phyloP scores from a whole-genome alignment of 371 early-diverging fungal genomes.

The Basidiobolus meristosporus region DNA sequence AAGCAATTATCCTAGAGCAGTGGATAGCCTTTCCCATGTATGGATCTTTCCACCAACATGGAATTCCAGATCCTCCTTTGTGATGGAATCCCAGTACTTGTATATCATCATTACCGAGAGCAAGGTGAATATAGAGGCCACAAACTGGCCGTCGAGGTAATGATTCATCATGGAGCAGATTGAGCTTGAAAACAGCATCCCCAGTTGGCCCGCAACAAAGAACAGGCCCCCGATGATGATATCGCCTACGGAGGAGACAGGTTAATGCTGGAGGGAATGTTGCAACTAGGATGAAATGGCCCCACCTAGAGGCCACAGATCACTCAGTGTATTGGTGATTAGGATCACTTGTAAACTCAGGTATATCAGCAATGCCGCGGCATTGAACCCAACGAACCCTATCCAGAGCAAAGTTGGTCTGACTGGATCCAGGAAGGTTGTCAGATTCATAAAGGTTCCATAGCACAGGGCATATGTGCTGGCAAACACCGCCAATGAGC shows the following conservation, averaged over 20 bases:
- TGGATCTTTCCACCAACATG: slow-evolving; percentile 77
- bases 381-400: slow-evolving; percentile 73
- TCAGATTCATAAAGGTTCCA: too few species aligned
- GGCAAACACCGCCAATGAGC: slow-evolving; percentile 2
- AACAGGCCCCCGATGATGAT: slow-evolving; percentile 75
- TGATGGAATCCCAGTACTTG: slow-evolving; percentile 97
- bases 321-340: slow-evolving; percentile 82
- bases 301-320: slow-evolving; percentile 81
- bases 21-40: slow-evolving; percentile 50
- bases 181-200: slow-evolving; percentile 49
- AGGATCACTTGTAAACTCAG: slow-evolving; percentile 76
- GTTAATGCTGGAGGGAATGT: neutral
- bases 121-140: slow-evolving; percentile 75
- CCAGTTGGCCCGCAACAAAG: slow-evolving; percentile 66
- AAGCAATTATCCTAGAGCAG: too few species aligned
- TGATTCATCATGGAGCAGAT: slow-evolving; percentile 80
- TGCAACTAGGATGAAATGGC: slow-evolving; percentile 1
- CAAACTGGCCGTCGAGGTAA: slow-evolving; percentile 92
- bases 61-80: slow-evolving; percentile 95
- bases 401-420: slow-evolving; percentile 66
- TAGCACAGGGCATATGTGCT: too few species aligned
- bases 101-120: slow-evolving; percentile 97
- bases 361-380: slow-evolving; percentile 63
- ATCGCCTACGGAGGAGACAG: slow-evolving; percentile 27
- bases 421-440: slow-evolving; percentile 27